These are phyloP conservation scores for Xylaria grammica DNA, from an alignment of 495 filamentous ascomycete species.

Conservation along the genomic window DNA sequence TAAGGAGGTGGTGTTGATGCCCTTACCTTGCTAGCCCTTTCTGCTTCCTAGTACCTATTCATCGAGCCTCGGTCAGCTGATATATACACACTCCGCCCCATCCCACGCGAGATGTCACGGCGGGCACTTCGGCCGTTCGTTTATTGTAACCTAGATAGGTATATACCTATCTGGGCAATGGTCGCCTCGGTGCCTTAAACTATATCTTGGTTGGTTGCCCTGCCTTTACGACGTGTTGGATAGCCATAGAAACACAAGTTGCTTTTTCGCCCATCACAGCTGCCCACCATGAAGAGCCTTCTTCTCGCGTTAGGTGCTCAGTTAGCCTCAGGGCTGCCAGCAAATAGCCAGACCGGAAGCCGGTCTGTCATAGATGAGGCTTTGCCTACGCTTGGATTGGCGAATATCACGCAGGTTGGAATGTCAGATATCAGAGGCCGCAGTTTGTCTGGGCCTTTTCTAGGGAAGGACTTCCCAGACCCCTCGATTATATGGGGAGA, in stretches of 20 bases:
- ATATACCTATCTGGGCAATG: neutral
- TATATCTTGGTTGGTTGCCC: conserved; percentile 16
- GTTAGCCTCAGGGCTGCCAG: conserved; percentile 30
- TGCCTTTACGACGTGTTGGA: neutral
- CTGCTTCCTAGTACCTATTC: neutral
- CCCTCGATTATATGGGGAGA: conserved; percentile 37
- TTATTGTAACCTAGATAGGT: neutral
- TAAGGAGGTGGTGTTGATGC: neutral
- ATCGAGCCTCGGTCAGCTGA: conserved; percentile 1
- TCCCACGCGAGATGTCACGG: neutral
- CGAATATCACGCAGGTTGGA: conserved; percentile 36
- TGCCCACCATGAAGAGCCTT: conserved; percentile 33
- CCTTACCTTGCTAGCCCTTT: neutral
- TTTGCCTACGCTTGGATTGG: conserved; percentile 32
- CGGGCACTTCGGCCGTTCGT: neutral
- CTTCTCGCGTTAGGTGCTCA: conserved; percentile 30
- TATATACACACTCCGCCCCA: neutral
- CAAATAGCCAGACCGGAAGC: conserved; percentile 1
- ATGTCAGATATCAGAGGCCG: conserved; percentile 28
- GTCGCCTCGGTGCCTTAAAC: neutral
- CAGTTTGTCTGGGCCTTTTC: conserved; percentile 28
- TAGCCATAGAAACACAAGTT: neutral
- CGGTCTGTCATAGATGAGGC: conserved; percentile 13
- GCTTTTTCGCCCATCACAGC: neutral
- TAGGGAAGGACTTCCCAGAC: conserved; percentile 40